Evolutionary conservation across 345 rosid genomes (phyloP).

Genomic region (Hibiscus trionum): DNA sequence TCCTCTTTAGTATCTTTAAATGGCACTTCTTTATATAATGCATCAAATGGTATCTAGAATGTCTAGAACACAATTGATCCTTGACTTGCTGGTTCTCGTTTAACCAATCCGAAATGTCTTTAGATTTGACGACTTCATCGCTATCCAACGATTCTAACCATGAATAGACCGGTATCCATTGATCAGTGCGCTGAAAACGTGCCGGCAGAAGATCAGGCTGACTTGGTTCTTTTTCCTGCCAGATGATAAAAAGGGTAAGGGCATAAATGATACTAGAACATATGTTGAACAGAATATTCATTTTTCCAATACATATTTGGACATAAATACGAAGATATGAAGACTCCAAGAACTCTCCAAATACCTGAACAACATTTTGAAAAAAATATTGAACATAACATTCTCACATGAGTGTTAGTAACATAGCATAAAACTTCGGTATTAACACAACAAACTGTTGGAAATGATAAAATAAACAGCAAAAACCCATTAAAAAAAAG

Average conservation of each 20-base stretch:
- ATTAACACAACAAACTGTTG: too few species aligned
- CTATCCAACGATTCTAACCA: slow-evolving; percentile 80
- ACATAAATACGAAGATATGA: not conserved
- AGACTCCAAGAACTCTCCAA: not conserved
- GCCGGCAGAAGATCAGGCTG: slow-evolving; percentile 51
- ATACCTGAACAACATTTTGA: not conserved
- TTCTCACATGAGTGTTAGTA: too few species aligned
- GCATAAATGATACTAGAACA: not conserved
- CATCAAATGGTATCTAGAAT: slow-evolving; percentile 88
- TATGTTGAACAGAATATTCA: not conserved
- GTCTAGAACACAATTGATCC: slow-evolving; percentile 62
- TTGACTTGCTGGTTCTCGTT: slow-evolving; percentile 53
- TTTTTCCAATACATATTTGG: not conserved
- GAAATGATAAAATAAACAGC: too few species aligned
- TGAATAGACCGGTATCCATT: slow-evolving; percentile 78
- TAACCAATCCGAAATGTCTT: slow-evolving; percentile 82
- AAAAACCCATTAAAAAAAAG: too few species aligned
- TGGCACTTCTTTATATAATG: slow-evolving; percentile 95
- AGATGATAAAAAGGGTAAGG: not conserved
- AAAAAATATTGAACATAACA: too few species aligned
- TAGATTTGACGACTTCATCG: slow-evolving; percentile 77
- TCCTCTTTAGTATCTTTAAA: slow-evolving; percentile 83
- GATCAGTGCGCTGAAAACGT: slow-evolving; percentile 85
- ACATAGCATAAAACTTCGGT: too few species aligned
- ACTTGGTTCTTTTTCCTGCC: slow-evolving; percentile 31